Base-by-base conservation (phyloP, 306 rosid species). In the Quercus glauca region DNA sequence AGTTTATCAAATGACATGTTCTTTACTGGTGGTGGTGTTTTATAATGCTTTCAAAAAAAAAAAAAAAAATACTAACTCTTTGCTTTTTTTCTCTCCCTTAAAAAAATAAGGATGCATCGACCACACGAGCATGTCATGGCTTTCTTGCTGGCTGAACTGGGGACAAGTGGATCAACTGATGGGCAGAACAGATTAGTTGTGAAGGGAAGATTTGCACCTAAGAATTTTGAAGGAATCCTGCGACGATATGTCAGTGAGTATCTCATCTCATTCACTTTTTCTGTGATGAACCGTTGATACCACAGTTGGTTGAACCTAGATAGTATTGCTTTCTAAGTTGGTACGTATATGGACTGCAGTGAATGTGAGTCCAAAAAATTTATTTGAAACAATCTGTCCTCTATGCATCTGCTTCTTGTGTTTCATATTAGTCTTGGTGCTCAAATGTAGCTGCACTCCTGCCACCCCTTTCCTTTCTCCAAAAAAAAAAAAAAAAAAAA, bases 131-230 rank as follows among this genome's bases (percentile, higher is more conserved):
- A 89, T 37, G 89, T 89, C 70, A 85, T 85, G 89, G 78, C 84
- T 35, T 89, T 89, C 86, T 77, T 85, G 79, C 80, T 89, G 69
- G 86, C 89, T 4, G 93, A 89, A 73, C 58, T 87, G 85, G 93
- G 93, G n/a, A 89, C 93, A 53, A 87, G 86, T 51, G 91, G 92
- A 81, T 89, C 92, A 45, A 90, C 87, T 74, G 92, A 89, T 81
- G 89, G 86, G 28, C 93, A 89, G 69, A 88, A 85, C 43, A 80
- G 88, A 72, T 80, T 89, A 49, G 91, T 85, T 14, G 89, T 89
- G 26, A 89, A 89, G 80, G 93, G 93, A 51, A 79, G 91, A 81
- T 89, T 85, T 77, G 91, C 91, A 14, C 91, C 93, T 15, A 87
- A 87, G 83, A 85, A 81, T 76, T 87, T 89, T 26, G 93, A 89